phyloP scores from a whole-genome alignment of 2,329 filamentous ascomycete genomes.

The Chaetomium strumarium region DNA sequence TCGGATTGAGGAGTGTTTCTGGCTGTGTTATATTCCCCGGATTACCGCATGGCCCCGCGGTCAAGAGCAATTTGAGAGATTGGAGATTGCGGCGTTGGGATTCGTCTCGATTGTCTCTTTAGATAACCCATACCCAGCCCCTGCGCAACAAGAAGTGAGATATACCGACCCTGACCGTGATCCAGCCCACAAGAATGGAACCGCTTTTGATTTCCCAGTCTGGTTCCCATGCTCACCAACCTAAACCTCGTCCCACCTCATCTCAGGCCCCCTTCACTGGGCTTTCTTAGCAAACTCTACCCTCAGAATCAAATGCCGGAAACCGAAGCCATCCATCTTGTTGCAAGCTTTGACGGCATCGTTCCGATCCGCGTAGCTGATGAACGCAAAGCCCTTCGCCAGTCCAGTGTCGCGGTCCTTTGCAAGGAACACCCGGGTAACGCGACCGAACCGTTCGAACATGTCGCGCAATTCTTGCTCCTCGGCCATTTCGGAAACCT shows the following conservation, averaged over 20 bases:
- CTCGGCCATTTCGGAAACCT: conserved; percentile 96
- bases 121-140: too few relatives aligned
- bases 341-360: conserved; percentile 90
- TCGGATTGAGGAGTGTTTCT: not conserved
- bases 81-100: too few relatives aligned
- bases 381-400: conserved; percentile 98
- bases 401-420: conserved; percentile 95
- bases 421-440: conserved; percentile 94
- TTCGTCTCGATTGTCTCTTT: too few relatives aligned
- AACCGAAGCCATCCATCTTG: conserved; percentile 96
- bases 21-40: conserved; percentile 7
- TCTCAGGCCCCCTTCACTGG: conserved; percentile 25
- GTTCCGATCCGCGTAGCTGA: conserved; percentile 84
- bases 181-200: not conserved
- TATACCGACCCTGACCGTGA: too few relatives aligned
- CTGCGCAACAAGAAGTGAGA: too few relatives aligned
- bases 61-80: too few relatives aligned
- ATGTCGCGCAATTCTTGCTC: conserved; percentile 93
- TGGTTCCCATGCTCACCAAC: not conserved
- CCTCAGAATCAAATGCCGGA: conserved; percentile 78
- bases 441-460: conserved; percentile 95
- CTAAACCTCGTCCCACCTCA: not conserved
- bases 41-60: not conserved
- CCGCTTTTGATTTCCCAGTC: conserved; percentile 8
- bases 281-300: conserved; percentile 84